These are phyloP conservation scores for Cyberlindnera euphorbiae DNA, from an alignment of 805 yeast genomes.

Conservation along the genomic window DNA sequence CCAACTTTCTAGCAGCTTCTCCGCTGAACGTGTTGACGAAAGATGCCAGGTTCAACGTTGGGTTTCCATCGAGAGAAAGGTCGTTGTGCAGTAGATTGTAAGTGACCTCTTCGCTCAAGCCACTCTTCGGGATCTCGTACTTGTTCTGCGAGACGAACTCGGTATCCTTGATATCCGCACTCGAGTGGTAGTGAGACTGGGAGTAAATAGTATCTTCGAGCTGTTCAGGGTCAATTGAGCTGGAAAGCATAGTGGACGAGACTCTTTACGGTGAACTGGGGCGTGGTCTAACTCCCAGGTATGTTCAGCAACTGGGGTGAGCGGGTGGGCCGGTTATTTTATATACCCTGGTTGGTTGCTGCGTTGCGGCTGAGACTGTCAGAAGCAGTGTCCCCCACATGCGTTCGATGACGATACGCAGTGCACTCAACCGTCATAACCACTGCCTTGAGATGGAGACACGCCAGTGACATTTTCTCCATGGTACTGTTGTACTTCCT, in stretches of 20 bases:
- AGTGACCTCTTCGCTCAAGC: constrained; percentile 48
- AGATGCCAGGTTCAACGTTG: constrained; percentile 80
- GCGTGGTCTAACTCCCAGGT: too few relatives aligned
- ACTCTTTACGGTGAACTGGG: not conserved
- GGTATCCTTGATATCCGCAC: constrained; percentile 10
- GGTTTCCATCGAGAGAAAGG: constrained; percentile 76
- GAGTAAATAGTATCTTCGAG: constrained; percentile 28
- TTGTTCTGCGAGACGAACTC: constrained; percentile 32
- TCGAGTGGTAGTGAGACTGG: constrained; percentile 23
- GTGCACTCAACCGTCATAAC: too few relatives aligned
- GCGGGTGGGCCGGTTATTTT: too few relatives aligned
- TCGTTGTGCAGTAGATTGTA: constrained; percentile 67
- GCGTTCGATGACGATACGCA: too few relatives aligned
- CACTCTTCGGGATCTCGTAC: constrained; percentile 54
- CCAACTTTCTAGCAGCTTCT: constrained; percentile 47
- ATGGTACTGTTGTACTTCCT: too few relatives aligned
- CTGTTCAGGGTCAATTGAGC: constrained; percentile 29
- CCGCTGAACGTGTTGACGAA: constrained; percentile 77
- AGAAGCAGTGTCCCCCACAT: too few relatives aligned
- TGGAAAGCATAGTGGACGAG: constrained; percentile 17
- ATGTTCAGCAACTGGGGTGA: too few relatives aligned
- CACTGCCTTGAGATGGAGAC: too few relatives aligned
- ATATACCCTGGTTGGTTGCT: too few relatives aligned
- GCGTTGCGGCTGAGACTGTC: too few relatives aligned
- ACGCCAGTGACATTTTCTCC: too few relatives aligned